Evolutionary conservation across 2,329 filamentous ascomycete species (phyloP).

Genomic region (Cordyceps fumosorosea): DNA sequence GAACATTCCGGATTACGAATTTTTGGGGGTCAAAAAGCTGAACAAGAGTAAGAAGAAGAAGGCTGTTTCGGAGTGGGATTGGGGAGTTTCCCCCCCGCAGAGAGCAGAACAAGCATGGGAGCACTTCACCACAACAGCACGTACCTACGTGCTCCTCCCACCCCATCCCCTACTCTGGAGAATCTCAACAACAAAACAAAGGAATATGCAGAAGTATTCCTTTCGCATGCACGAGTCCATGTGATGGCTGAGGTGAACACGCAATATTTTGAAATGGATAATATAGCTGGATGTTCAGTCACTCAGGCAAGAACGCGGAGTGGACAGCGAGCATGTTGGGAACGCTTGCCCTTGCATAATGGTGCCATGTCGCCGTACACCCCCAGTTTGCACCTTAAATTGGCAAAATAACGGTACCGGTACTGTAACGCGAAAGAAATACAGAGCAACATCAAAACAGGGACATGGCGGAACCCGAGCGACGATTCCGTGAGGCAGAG

Average conservation of each 20-base stretch:
- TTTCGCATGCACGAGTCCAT: constrained; percentile 14
- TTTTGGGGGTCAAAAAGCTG: background rate
- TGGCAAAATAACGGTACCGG: no score
- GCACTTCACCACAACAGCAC: background rate
- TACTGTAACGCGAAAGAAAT: background rate
- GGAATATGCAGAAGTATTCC: constrained; percentile 5
- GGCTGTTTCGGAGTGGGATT: background rate
- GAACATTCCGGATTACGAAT: background rate
- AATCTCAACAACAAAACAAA: background rate
- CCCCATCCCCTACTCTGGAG: background rate
- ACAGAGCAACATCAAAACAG: no score
- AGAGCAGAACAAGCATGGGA: background rate
- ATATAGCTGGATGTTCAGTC: no score
- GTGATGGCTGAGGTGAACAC: constrained; percentile 11
- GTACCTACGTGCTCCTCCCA: background rate
- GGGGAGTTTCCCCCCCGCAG: background rate
- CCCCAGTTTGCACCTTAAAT: no score
- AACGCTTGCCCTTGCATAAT: no score
- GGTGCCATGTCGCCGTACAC: no score
- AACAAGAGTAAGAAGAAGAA: background rate
- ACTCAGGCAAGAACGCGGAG: no score
- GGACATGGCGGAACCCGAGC: no score
- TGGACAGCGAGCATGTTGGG: no score
- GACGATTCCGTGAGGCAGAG: background rate
- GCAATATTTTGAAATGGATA: no score